Conservation (phyloP, 2,329 filamentous ascomycete species). For the Diaporthe vaccinii region DNA sequence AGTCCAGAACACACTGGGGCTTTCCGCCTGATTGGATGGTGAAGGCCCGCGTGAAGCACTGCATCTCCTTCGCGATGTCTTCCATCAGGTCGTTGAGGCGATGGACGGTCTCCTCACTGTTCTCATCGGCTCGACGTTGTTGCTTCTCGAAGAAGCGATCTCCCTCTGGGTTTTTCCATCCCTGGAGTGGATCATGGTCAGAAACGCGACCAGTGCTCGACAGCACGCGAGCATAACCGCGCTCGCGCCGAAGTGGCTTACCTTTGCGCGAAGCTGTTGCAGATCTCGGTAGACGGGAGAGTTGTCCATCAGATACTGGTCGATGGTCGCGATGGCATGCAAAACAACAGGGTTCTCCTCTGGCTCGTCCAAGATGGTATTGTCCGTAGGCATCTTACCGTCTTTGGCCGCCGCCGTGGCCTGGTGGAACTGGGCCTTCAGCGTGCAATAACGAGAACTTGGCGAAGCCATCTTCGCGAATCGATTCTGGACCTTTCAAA, state of each 20-base stretch:
- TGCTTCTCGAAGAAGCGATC: not conserved
- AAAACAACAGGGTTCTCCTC: not conserved
- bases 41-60: not conserved
- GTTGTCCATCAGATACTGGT: not conserved
- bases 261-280: not conserved
- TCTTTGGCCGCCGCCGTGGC: too few species aligned
- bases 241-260: not conserved
- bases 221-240: accelerated
- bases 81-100: conserved; percentile 6
- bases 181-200: not conserved
- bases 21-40: not conserved
- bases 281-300: not conserved
- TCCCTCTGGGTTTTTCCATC: conserved; percentile 7
- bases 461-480: too few species aligned
- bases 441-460: too few species aligned
- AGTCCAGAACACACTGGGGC: conserved; percentile 23
- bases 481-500: too few species aligned
- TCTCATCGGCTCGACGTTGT: not conserved
- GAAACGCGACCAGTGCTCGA: not conserved
- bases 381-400: not conserved
- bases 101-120: not conserved
- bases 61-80: conserved; percentile 14
- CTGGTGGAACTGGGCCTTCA: too few species aligned
- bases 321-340: not conserved
- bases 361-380: not conserved